Base-by-base conservation (phyloP, 2,329 filamentous ascomycete species). In the Chaetomiaceae sp. region DNA sequence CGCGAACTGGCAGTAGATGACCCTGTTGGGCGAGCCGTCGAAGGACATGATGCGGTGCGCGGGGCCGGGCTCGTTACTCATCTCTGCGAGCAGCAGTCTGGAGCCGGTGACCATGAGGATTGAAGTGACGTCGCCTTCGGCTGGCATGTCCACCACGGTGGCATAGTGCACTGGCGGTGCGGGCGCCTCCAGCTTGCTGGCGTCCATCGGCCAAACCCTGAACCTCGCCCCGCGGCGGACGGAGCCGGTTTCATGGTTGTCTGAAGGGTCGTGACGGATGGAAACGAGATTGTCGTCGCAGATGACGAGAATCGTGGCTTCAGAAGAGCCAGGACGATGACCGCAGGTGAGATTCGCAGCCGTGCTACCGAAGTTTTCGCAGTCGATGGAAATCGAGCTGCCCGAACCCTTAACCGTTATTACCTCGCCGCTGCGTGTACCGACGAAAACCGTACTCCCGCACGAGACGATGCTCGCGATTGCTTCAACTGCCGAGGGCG, bases 1-100 rank as follows among this genome's bases (percentile, higher is more conserved):
- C 38, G 80, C 68, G 7, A 63, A 62, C 29, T 71, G 66, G 1
- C 76, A 82, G 56, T 78, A 81, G 4, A 83, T 60, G 1, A 83
- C 55, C 34, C 74, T 72, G 11, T 63, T 64, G 2, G 76, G 76
- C 2, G 72, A 73, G 8, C 73, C 73, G 1, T 65, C 56, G 2
- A 79, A 55, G 0, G 65, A 62, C 3, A 81, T 65, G 18, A 64
- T 68, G 24, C 78, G 69, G 30, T 75, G 73, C 4, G 80, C 71
- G 3, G 71, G 66, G 5, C 69, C 68, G 11, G 67, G 56, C 22
- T 67, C 63, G 6, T 63, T 57, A 45, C 74, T 69, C 36, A 83
- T 58, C 37, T 79, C 73, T 4, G 75, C 70, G 29, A 84, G 58
- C 18, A 81, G 64, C 26, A 84, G 61, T 11, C 67, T 68, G 8